Base-by-base conservation (phyloP, 768 basidiomycete genomes). In the Tephrocybe rancida region DNA sequence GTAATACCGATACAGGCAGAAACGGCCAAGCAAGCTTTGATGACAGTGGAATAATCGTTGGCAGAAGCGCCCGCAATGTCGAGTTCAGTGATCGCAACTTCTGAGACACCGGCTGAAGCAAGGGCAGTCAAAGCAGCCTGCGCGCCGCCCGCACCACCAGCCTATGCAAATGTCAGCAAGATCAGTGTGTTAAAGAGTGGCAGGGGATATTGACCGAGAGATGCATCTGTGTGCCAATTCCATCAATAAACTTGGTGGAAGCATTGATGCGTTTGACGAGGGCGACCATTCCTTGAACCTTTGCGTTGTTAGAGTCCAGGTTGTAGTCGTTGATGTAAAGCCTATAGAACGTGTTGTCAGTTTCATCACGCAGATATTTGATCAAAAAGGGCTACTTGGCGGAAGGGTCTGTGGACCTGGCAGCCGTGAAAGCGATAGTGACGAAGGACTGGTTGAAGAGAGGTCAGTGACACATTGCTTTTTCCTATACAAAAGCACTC, bases 221-320 rank as follows among this genome's bases (percentile, higher is more conserved):
- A 61, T 82, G 80, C 64, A 71, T 73, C 55, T 81, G 80, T 4
- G 80, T 77, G 47, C 79, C 80, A 53, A 81, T 76, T 49, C 77
- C 79, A 55, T 82, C 79, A 58, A 81, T 78, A 42, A 76, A 63
- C 52, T 70, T 69, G 24, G 67, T 68, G 46, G 59, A 61, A 52
- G 64, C 57, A 62, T 75, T 78, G 60, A 75, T 58, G 29, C 67
- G 62, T 49, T 71, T 73, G 32, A 77, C 72, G 44, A 79, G 66
- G 27, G 61, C 61, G 38, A 76, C 70, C 59, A 74, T 64, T 41
- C 74, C 75, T 45, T 65, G 59, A 7, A 69, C 65, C 55, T 82
- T 82, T 34, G 75, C 74, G 57, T 80, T 61, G 70, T 37, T 37
- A 44, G 77, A 77, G 61, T 82, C 80, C 27, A 80, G 64, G 65